A percentile compares a stretch with the other conserved stretches of the same genome.
These are phyloP conservation scores for Apophysomyces trapeziformis DNA, from an alignment of 371 early-diverging fungal species.

Conservation along the genomic window DNA sequence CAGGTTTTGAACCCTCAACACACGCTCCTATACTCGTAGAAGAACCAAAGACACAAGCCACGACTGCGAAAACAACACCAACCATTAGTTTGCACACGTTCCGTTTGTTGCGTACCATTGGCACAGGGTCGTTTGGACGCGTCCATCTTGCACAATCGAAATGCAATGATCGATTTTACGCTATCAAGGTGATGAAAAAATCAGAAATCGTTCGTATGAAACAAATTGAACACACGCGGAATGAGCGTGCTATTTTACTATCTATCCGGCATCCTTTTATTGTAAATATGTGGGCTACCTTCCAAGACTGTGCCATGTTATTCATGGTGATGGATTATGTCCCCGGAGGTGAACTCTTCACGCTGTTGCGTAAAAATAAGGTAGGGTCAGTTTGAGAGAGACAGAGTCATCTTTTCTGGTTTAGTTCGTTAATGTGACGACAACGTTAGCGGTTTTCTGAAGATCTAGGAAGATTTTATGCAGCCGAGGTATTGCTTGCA, in stretches of 20 bases:
- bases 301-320: constrained; percentile 81
- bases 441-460: constrained; percentile 73
- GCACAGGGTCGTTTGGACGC: constrained; percentile 69
- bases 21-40: not conserved
- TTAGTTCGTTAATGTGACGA: no score
- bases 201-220: constrained; percentile 83
- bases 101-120: constrained; percentile 55
- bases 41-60: not conserved
- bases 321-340: constrained; percentile 90
- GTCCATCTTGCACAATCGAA: constrained; percentile 60
- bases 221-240: constrained; percentile 79
- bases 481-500: constrained; percentile 75
- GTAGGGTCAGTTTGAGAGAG: constrained; percentile 9
- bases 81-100: constrained; percentile 14
- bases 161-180: constrained; percentile 73
- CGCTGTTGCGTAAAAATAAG: constrained; percentile 50
- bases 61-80: not conserved
- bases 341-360: constrained; percentile 92
- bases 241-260: constrained; percentile 81
- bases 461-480: constrained; percentile 83
- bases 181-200: constrained; percentile 95
- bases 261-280: constrained; percentile 79
- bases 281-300: constrained; percentile 80
- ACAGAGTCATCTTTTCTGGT: not conserved
- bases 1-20: not conserved